Evolutionary conservation across 169 alveolate species (phyloP).

Genomic region (Plasmodium fragile): DNA sequence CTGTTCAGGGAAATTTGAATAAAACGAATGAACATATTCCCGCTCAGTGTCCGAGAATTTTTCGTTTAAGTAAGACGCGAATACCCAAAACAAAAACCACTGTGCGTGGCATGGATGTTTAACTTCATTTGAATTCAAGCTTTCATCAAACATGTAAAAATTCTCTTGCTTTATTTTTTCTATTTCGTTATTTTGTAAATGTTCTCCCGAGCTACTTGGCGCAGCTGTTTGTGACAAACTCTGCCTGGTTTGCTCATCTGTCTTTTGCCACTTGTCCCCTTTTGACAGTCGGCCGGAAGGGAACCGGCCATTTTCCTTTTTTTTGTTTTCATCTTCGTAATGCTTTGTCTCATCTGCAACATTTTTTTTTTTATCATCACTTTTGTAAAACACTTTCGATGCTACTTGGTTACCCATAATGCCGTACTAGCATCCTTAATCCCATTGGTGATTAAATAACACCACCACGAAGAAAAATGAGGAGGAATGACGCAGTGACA

Average conservation of each 20-base stretch:
- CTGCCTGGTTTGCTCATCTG: not conserved
- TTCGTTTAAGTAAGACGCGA: slow-evolving; percentile 71
- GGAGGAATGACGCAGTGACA: not conserved
- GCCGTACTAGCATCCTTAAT: not conserved
- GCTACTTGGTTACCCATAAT: slow-evolving; percentile 57
- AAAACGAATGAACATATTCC: slow-evolving; percentile 61
- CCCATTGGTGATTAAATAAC: not conserved
- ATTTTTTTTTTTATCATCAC: slow-evolving; percentile 32
- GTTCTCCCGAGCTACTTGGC: not conserved
- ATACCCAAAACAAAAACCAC: slow-evolving; percentile 77
- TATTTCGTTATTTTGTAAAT: slow-evolving; percentile 30
- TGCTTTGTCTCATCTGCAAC: not conserved
- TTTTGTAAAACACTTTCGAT: slow-evolving; percentile 14
- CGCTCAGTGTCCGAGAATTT: slow-evolving; percentile 61
- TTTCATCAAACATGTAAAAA: slow-evolving; percentile 73
- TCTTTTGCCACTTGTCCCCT: slow-evolving; percentile 2
- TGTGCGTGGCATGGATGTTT: slow-evolving; percentile 76
- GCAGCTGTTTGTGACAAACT: not conserved
- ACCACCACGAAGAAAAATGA: not conserved
- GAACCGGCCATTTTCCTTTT: not conserved
- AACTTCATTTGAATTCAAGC: slow-evolving; percentile 68
- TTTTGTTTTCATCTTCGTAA: slow-evolving; percentile 14
- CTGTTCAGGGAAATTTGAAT: slow-evolving; percentile 75
- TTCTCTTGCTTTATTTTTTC: slow-evolving; percentile 75
- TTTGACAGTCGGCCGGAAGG: not conserved